Evolutionary conservation across 495 filamentous ascomycete genomes (phyloP), one percentile per base, ranked within the genome.

Genomic region (Penicillium chermesinum): DNA sequence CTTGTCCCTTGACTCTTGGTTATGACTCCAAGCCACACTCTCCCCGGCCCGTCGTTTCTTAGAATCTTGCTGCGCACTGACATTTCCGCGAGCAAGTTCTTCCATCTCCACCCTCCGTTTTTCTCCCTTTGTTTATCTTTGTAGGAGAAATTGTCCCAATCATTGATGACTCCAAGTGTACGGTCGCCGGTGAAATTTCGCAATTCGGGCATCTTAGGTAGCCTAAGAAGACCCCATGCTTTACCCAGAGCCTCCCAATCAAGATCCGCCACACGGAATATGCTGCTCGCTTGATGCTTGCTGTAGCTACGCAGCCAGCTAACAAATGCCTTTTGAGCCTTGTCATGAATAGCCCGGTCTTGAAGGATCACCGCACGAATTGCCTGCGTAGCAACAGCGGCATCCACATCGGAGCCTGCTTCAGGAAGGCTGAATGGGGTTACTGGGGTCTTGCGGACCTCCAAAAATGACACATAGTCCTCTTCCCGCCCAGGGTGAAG

Each of bases 201-300:
- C 45, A 91, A 64, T 61, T 98, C 93, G 0, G 94, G 93, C 93
- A 98, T 98, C 63, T 87, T 91, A 34, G 93, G 93, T 41, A 97
- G 74, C 48, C 80, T 84, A 33, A 97, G 71, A 7, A 98, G 72
- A 0, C 83, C 87, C 86, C 90, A 98, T 9, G 84, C 85, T 45
- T 81, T 73, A 2, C 84, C 91, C 1, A 94, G 67, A 36, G 86
- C 87, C 33, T 74, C 70, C 93, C 93, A 98, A 63, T 91, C 82
- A 14, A 95, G 72, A 58, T 93, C 87, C 7, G 74, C 61, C 3
- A 91, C 73, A 3, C 89, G 83, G 73, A 98, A 98, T 51, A 98
- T 97, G 66, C 87, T 90, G 52, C 75, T 80, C 9, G 91, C 89
- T 64, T 89, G 80, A 55, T 97, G 91, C 61, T 96, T 95, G 59